Evolutionary conservation across 345 rosid genomes (phyloP).

Genomic region (Fremontodendron californicum): DNA sequence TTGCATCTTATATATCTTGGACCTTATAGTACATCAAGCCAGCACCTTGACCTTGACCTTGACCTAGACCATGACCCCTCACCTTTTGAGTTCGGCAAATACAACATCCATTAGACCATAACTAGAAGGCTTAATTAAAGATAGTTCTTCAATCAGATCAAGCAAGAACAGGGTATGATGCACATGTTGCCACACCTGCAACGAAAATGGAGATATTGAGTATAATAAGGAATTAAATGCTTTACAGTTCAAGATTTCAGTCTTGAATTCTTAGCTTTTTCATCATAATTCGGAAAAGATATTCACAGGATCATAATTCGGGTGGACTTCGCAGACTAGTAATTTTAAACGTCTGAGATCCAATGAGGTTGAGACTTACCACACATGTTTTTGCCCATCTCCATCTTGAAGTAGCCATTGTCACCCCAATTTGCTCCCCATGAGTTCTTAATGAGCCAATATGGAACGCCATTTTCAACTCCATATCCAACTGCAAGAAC

Average conservation of each 20-base stretch:
- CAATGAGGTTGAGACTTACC: slow-evolving; percentile 46
- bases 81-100: not conserved
- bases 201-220: slow-evolving; percentile 10
- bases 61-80: not conserved
- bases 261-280: not conserved
- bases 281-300: not conserved
- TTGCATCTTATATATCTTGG: not conserved
- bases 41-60: not conserved
- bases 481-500: slow-evolving; percentile 96
- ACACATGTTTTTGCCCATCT: slow-evolving; percentile 92
- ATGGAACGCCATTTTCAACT: slow-evolving; percentile 68
- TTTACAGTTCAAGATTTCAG: not conserved
- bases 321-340: not conserved
- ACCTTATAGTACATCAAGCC: slow-evolving; percentile 14
- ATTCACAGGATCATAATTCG: not conserved
- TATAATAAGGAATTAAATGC: not conserved
- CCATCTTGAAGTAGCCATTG: slow-evolving; percentile 93
- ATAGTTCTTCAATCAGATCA: slow-evolving; percentile 14
- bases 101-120: not conserved
- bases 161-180: slow-evolving; percentile 79
- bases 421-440: slow-evolving; percentile 85
- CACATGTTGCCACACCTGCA: slow-evolving; percentile 91
- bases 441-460: slow-evolving; percentile 94
- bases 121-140: not conserved
- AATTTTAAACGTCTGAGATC: not conserved